Base-by-base conservation (phyloP, 805 yeast genomes). In the Scheffersomyces coipomensis region DNA sequence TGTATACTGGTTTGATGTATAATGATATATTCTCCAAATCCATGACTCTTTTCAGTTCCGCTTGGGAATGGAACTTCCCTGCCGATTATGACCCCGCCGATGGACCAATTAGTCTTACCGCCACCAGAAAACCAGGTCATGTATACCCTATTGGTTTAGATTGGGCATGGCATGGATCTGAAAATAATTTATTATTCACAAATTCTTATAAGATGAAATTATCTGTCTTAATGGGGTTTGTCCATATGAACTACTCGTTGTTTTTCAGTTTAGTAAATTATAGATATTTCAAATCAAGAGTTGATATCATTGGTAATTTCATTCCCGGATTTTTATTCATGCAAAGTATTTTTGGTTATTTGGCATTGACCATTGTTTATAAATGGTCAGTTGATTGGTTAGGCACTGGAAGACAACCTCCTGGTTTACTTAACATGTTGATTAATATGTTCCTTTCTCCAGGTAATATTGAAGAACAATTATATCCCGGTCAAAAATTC, bases 151-250 rank as follows among this genome's bases (percentile, higher is more conserved):
- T 81, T 40, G 90, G 90, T 41, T 58, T 83, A 35, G 90, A 84
- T 62, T 76, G 79, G 60, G 79, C 77, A 12, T 84, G 90, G 90
- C 90, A 84, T 55, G 88, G 88, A n/a, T 65, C 88, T 23, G 90
- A 84, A 43, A 84, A 83, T 54, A 81, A 78, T 23, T 64, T 84
- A 40, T 59, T 84, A 36, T 84, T 84, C 56, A 68, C 85, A 22
- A 84, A 84, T 55, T 83, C 89, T 0, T 83, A 81, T 60, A 84
- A 84, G 59, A 84, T 84, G 90, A 84, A 84, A 50, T 62, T 84
- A 42, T 83, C 89, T 1, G 79, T 84, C 44, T 64, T 84, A 41
- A 81, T 84, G 85, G 90, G 90, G 19, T 83, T 78, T 55, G 64
- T 75, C 33, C 90, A 84, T 57, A 84, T 84, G 90, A 69, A 81